phyloP scores from a whole-genome alignment of 2,329 filamentous ascomycete genomes.

The Seiridium cupressi region DNA sequence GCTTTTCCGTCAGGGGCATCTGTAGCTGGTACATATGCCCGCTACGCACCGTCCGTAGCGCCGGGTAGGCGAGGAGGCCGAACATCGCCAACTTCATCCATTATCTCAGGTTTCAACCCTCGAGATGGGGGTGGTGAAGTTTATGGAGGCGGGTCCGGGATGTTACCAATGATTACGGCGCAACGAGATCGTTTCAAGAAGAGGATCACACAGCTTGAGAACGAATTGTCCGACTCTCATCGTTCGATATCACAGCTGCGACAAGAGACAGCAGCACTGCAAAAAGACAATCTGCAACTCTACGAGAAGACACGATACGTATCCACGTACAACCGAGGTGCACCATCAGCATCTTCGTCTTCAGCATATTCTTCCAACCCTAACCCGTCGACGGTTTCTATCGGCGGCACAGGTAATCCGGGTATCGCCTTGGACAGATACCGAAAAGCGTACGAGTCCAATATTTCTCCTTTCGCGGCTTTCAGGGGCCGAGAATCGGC shows the following conservation, averaged over 20 bases:
- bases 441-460: slow-evolving; percentile 88
- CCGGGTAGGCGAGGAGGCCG: slow-evolving; percentile 64
- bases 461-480: slow-evolving; percentile 91
- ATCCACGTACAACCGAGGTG: slow-evolving; percentile 82
- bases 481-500: slow-evolving; percentile 93
- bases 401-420: slow-evolving; percentile 54
- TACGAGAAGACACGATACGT: slow-evolving; percentile 98
- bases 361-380: slow-evolving; percentile 65
- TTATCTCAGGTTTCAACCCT: slow-evolving; percentile 94
- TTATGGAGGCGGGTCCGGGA: slow-evolving; percentile 76
- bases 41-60: slow-evolving; percentile 65
- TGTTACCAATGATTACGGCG: slow-evolving; percentile 96
- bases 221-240: slow-evolving; percentile 83
- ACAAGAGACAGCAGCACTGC: slow-evolving; percentile 85
- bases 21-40: slow-evolving; percentile 87
- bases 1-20: slow-evolving; percentile 87
- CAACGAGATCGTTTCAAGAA: slow-evolving; percentile 98
- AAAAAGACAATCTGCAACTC: slow-evolving; percentile 92
- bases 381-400: slow-evolving; percentile 69
- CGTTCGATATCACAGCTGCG: slow-evolving; percentile 79
- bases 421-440: slow-evolving; percentile 79
- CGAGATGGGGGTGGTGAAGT: slow-evolving; percentile 59
- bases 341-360: slow-evolving; percentile 60
- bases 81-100: slow-evolving; percentile 91
- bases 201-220: slow-evolving; percentile 86